phyloP scores from a whole-genome alignment of 1,284 basidiomycete species.

The Phylloboletellus chloephorus region DNA sequence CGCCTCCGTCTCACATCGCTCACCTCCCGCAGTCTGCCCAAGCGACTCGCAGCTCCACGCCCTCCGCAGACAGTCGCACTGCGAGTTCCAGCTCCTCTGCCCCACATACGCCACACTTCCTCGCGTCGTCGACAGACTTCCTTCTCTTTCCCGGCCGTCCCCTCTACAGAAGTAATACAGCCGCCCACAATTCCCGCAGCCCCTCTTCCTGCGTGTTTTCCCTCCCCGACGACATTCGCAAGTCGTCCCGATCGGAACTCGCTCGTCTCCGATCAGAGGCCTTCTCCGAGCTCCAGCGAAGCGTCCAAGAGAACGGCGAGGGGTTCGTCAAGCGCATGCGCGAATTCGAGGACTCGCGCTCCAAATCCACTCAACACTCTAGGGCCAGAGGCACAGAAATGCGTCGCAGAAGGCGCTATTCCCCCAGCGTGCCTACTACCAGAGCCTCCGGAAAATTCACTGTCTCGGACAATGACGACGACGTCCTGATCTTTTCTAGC shows the following conservation, averaged over 20 bases:
- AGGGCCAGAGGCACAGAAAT: slow-evolving; percentile 35
- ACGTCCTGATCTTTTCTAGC: slow-evolving; percentile 50
- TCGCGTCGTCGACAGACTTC: slow-evolving; percentile 57
- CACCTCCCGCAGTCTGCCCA: slow-evolving; percentile 14
- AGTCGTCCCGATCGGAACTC: slow-evolving; percentile 35
- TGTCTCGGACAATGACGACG: slow-evolving; percentile 46
- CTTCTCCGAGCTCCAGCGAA: slow-evolving; percentile 58
- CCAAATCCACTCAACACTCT: slow-evolving; percentile 34
- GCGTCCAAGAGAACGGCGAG: slow-evolving; percentile 57
- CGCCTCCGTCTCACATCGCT: neutral
- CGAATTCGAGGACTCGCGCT: slow-evolving; percentile 54
- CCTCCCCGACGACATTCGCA: slow-evolving; percentile 13
- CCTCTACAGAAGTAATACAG: slow-evolving; percentile 17
- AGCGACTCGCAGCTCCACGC: slow-evolving; percentile 27
- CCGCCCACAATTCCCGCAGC: slow-evolving; percentile 17
- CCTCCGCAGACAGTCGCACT: slow-evolving; percentile 28
- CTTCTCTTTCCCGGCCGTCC: slow-evolving; percentile 41
- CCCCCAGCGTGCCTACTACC: slow-evolving; percentile 23
- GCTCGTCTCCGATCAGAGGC: slow-evolving; percentile 52
- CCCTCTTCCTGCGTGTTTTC: slow-evolving; percentile 19
- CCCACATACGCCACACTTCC: slow-evolving; percentile 37
- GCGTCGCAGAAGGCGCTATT: slow-evolving; percentile 37
- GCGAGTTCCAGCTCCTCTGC: slow-evolving; percentile 25
- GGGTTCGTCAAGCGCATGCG: slow-evolving; percentile 68
- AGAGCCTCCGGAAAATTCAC: slow-evolving; percentile 10